phyloP scores from a whole-genome alignment of 768 basidiomycete species.

The Fomitopsis pulvina region DNA sequence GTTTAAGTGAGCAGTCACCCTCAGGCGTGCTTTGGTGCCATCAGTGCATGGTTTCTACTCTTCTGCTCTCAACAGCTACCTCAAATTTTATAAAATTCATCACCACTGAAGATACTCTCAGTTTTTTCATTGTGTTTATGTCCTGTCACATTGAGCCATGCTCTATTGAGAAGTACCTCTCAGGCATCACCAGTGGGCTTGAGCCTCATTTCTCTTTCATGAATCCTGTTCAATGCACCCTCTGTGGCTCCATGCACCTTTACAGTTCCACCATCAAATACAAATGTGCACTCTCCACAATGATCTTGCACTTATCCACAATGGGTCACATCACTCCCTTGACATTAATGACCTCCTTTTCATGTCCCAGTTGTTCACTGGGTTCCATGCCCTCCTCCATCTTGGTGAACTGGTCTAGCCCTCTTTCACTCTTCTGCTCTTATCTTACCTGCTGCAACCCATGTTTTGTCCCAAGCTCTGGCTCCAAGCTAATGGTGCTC shows the following conservation, averaged over 20 bases:
- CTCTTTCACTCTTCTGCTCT: no score
- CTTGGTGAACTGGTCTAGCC: no score
- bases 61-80: slow-evolving; percentile 31
- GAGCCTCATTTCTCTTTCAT: slow-evolving; percentile 26
- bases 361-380: no score
- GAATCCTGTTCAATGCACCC: slow-evolving; percentile 22
- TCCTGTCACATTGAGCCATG: slow-evolving; percentile 29
- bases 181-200: slow-evolving; percentile 31
- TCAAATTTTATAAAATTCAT: slow-evolving; percentile 28
- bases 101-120: slow-evolving; percentile 29
- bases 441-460: no score
- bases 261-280: slow-evolving; percentile 13
- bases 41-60: slow-evolving; percentile 22
- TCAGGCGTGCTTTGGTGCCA: slow-evolving; percentile 24
- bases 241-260: slow-evolving; percentile 26
- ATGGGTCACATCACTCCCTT: no score
- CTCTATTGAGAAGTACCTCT: slow-evolving; percentile 30
- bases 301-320: no score
- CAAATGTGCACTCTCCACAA: slow-evolving; percentile 28
- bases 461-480: no score
- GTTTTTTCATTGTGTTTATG: slow-evolving; percentile 30
- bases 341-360: no score
- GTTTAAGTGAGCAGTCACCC: slow-evolving; percentile 25
- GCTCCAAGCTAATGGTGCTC: no score
- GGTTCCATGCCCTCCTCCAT: no score